These are phyloP conservation scores for Ascoidea tarda DNA, from an alignment of 805 yeast species.

Conservation along the genomic window DNA sequence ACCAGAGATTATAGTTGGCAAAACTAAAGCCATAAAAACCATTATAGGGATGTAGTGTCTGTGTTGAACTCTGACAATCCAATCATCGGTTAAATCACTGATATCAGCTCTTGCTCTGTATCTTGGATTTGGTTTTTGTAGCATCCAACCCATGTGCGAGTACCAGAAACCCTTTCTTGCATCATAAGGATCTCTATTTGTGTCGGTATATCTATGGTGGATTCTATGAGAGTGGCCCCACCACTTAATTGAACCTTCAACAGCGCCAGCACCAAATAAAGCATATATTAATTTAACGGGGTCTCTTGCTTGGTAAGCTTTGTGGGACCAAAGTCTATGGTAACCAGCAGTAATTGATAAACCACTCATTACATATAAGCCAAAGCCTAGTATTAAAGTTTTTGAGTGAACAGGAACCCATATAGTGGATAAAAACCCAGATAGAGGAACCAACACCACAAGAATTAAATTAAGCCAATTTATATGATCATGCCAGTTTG, in stretches of 20 bases:
- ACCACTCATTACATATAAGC: slow-evolving; percentile 46
- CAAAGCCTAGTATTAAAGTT: slow-evolving; percentile 39
- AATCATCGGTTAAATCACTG: slow-evolving; percentile 46
- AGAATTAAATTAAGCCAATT: slow-evolving; percentile 66
- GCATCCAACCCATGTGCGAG: slow-evolving; percentile 84
- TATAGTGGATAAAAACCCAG: slow-evolving; percentile 33
- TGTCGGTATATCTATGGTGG: slow-evolving; percentile 81
- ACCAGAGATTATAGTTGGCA: slow-evolving; percentile 59
- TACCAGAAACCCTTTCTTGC: slow-evolving; percentile 68
- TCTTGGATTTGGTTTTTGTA: slow-evolving; percentile 13
- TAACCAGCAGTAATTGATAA: slow-evolving; percentile 74
- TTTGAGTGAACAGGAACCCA: slow-evolving; percentile 20
- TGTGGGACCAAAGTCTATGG: slow-evolving; percentile 65
- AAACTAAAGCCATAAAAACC: slow-evolving; percentile 32
- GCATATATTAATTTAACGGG: slow-evolving; percentile 35
- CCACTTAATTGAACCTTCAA: slow-evolving; percentile 61
- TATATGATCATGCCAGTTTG: slow-evolving; percentile 61
- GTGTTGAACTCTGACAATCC: slow-evolving; percentile 53
- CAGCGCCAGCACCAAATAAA: slow-evolving; percentile 57
- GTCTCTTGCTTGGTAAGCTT: slow-evolving; percentile 32
- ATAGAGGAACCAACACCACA: slow-evolving; percentile 44
- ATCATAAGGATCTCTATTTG: slow-evolving; percentile 80
- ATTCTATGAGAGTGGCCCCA: slow-evolving; percentile 82
- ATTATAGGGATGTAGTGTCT: slow-evolving; percentile 50
- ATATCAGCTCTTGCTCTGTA: slow-evolving; percentile 29